Percentiles rank a stretch among this genome's conserved stretches.
Conservation (phyloP, 768 basidiomycete genomes). For the Psilocybe cubensis region DNA sequence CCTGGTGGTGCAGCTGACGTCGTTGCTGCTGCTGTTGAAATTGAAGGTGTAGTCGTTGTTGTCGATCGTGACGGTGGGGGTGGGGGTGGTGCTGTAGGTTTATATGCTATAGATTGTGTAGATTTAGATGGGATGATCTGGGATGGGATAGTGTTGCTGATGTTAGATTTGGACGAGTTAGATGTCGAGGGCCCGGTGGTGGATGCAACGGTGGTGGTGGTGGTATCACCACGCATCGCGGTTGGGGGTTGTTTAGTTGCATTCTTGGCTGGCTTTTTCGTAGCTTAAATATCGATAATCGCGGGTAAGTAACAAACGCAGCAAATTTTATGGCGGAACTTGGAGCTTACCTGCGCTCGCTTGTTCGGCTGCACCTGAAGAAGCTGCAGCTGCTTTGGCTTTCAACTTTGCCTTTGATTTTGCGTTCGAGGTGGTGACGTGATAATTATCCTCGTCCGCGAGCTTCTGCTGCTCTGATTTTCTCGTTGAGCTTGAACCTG, state of each 20-base stretch:
- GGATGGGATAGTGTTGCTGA: background rate
- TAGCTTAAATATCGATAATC: too few species aligned
- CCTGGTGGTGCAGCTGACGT: background rate
- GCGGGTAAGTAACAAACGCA: too few species aligned
- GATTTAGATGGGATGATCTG: background rate
- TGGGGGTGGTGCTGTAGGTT: too few species aligned
- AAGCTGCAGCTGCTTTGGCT: background rate
- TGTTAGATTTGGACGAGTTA: background rate
- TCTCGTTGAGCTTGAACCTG: background rate
- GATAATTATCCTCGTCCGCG: background rate
- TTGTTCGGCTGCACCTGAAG: background rate
- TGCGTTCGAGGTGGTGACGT: background rate
- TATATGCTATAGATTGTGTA: too few species aligned
- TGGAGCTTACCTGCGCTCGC: background rate
- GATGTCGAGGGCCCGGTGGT: background rate
- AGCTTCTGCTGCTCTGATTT: background rate
- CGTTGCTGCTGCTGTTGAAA: background rate
- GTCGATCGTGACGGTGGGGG: background rate
- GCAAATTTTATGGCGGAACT: too few species aligned
- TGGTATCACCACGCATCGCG: background rate
- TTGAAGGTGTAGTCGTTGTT: background rate
- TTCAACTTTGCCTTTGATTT: conserved; percentile 5
- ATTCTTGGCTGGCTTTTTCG: background rate
- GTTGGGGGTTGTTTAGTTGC: background rate
- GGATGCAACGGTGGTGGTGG: background rate